Base-by-base conservation (phyloP, 169 alveolate species). In the Plasmodium gonderi region DNA sequence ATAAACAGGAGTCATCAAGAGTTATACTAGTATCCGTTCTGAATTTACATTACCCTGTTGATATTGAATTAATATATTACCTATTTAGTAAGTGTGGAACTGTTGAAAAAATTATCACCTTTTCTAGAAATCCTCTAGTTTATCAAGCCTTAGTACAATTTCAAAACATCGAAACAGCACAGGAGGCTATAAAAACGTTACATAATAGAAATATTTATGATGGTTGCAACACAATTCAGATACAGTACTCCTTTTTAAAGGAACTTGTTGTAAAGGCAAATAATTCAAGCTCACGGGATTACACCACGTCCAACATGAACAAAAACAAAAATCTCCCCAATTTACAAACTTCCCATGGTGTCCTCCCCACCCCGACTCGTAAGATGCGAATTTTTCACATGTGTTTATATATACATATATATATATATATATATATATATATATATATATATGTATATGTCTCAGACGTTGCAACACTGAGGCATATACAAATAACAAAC, bases 141-240 rank as follows among this genome's bases (percentile, higher is more conserved):
- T 95, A 91, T 76, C 97, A 95, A 91, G 97, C 97, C 36, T 42
- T 95, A 72, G 91, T 95, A 12, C 97, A 95, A 79, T 91, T 91
- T 67, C 78, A 75, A 68, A 64, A 42, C 31, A 38, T 92, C 2
- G 94, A 80, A 31, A 91, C 93, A 75, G 96, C 97, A 20, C 90
- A 85, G 8, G 94, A 91, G 20, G 97, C 97, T 78, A 82, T 95
- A 17, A 85, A 67, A 76, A 72, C 85, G 6, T 79, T 95, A 40
- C 94, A 95, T 68, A 91, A 87, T 38, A 65, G 96, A 45, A 95
- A 93, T 47, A 93, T 95, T 51, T 95, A 95, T 91, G 96, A 91
- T 80, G 96, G 95, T 14, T 93, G 97, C 69, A 95, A 95, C 82
- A 92, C 96, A 6, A 69, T 92, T 23, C 95, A 95, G 79, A 89